Evolutionary conservation across 140 eudicot species (phyloP), one percentile per base, ranked within the genome.

Genomic region (Ambrosia hybrid): DNA sequence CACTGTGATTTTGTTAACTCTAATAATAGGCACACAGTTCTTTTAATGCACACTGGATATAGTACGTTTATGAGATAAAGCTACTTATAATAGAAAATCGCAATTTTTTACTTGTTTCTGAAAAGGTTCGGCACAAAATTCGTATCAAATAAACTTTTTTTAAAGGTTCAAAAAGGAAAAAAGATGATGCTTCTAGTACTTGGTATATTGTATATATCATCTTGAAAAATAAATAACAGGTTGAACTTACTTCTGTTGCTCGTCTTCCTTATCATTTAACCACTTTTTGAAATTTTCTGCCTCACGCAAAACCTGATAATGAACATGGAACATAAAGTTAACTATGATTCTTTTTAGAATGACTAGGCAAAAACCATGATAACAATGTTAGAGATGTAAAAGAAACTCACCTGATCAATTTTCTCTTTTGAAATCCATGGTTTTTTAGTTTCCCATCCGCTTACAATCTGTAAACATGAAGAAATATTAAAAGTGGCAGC

Each of bases 241-340:
- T 38, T 12, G 14, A 78, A 81, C 96, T 86, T 78, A 94, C 99
- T 86, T 86, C 30, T 86, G 46, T 89, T 94, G 99, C 80, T 86
- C 95, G 66, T 88, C 92, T 82, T 88, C 97, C 83, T 90, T 90
- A 69, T 94, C 90, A 71, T 82, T 81, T 84, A 94, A 85, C 99
- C 99, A 94, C 30, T 61, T 88, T 74, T 86, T 86, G 70, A 94
- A 67, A 80, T 80, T 82, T 68, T 90, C 94, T 62, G 96, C 88
- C 62, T 68, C 83, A 13, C 78, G 71, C 64, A 72, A 69, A 51
- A 87, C 89, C 95, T 83, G 71, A 57, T 64, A 60, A 75, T 46
- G 52, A 59, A 64, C 53, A 68, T 51, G 26, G 51, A 39, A 16
- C 21, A 56, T 52, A 57, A 34, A 30, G 67, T 59, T 16, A 60